Percentiles rank a stretch among this genome's conserved stretches.
phyloP scores from a whole-genome alignment of 2,329 filamentous ascomycete species.

The Penicillium oxalicum region DNA sequence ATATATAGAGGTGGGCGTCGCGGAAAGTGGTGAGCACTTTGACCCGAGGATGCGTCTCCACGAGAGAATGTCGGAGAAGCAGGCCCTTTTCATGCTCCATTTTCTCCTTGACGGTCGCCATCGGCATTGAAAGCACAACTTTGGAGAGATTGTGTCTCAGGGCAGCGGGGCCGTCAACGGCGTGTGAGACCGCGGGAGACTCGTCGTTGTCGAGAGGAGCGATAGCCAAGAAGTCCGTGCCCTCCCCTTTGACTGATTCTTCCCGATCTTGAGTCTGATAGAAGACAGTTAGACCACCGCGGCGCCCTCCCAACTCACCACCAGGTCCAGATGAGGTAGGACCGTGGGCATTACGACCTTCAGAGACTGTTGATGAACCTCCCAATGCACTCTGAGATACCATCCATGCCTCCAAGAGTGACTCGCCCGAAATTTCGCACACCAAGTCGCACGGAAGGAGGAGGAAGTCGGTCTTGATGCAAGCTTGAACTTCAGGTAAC shows the following conservation, averaged over 20 bases:
- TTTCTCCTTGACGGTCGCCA: slow-evolving; percentile 79
- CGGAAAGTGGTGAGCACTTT: slow-evolving; percentile 78
- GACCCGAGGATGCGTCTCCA: slow-evolving; percentile 67
- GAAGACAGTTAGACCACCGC: slow-evolving; percentile 82
- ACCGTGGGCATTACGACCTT: slow-evolving; percentile 33
- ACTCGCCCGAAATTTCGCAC: slow-evolving; percentile 78
- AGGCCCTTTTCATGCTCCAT: slow-evolving; percentile 63
- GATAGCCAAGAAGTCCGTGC: slow-evolving; percentile 86
- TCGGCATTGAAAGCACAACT: slow-evolving; percentile 79
- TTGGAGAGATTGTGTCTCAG: slow-evolving; percentile 65
- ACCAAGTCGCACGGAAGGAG: slow-evolving; percentile 90
- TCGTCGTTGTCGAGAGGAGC: slow-evolving; percentile 56
- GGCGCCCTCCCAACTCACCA: slow-evolving; percentile 54
- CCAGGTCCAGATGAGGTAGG: slow-evolving; percentile 46
- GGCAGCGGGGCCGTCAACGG: slow-evolving; percentile 50
- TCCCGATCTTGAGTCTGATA: slow-evolving; percentile 74
- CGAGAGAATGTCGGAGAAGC: slow-evolving; percentile 67
- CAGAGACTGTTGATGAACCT: slow-evolving; percentile 47
- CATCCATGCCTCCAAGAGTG: slow-evolving; percentile 88
- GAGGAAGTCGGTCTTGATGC: slow-evolving; percentile 78
- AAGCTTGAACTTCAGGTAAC: slow-evolving; percentile 71
- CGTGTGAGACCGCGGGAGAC: slow-evolving; percentile 49
- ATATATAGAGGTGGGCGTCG: slow-evolving; percentile 90
- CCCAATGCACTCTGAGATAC: slow-evolving; percentile 67
- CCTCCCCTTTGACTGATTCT: slow-evolving; percentile 75